Evolutionary conservation across 768 basidiomycete genomes (phyloP), one percentile per base, ranked within the genome.

Genomic region (Cyclocybe cylindracea): DNA sequence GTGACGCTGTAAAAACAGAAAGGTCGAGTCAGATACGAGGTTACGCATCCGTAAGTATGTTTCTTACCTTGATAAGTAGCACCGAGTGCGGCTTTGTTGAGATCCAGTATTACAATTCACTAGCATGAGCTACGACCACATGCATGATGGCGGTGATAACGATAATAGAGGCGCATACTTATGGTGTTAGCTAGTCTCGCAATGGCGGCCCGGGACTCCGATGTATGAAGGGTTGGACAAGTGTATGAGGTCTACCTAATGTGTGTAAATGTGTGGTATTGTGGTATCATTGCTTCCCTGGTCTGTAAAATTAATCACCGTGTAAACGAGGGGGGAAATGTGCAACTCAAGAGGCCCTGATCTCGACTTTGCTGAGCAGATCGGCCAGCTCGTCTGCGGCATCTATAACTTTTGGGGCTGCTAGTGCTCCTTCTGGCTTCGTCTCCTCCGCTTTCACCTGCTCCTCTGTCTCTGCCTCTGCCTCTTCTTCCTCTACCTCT

Each of bases 311-410:
- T 33, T 36, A 24, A 24, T 5, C 5, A 5, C 5, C 24, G 24
- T 24, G 3, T 24, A 24, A 24, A 24, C 24, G 38, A 14, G 19
- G 16, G 38, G 32, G 18, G n/a, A 44, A 48, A 52, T 7, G n/a
- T 39, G 32, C 34, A 13, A 35, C 10, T 35, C 36, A 16, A 13
- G 8, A 39, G 14, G 16, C 35, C 39, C 52, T 59, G 51, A 84
- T 74, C n/a, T 66, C 64, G 47, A 88, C 83, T 66, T 91, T 89
- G 70, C 72, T 76, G 63, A 94, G 63, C 52, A 86, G 68, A 54
- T 87, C 82, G 10, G 83, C 83, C 10, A 94, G 82, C 16, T 79
- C 79, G 62, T 84, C 81, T 32, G 81, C 74, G 31, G 66, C 61
- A 31, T 67, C 66, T 50, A 70, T 66, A 7, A 55, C 51, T 31